These are phyloP conservation scores for Calonectria pteridis DNA, from an alignment of 2,329 filamentous ascomycete genomes.

Conservation along the genomic window DNA sequence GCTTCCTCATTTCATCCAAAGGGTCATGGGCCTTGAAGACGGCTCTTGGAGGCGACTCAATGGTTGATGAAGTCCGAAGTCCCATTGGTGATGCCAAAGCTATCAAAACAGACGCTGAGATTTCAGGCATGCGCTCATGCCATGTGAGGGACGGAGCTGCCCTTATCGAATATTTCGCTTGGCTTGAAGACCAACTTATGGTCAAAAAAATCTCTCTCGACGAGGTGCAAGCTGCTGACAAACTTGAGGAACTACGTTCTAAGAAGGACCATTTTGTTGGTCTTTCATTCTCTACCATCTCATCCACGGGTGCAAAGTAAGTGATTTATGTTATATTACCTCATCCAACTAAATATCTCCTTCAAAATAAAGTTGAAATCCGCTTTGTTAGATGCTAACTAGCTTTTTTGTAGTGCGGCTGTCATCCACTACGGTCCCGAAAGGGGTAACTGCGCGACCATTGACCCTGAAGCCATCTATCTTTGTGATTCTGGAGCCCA, in stretches of 20 bases:
- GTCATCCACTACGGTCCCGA: conserved; percentile 97
- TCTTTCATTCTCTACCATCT: conserved; percentile 95
- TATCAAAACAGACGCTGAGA: conserved; percentile 90
- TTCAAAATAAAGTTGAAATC: background rate
- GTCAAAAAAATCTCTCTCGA: conserved; percentile 81
- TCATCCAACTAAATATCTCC: background rate
- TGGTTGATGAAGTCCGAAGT: conserved; percentile 88
- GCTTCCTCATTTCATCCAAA: conserved; percentile 88
- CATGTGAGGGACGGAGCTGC: conserved; percentile 95
- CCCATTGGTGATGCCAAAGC: conserved; percentile 93
- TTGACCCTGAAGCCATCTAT: conserved; percentile 89
- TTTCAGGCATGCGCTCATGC: conserved; percentile 93
- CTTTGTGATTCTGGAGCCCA: conserved; percentile 98
- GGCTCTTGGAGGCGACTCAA: conserved; percentile 85
- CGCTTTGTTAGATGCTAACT: conserved; percentile 12
- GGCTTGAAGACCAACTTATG: conserved; percentile 90
- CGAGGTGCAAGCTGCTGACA: conserved; percentile 92
- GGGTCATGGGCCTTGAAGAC: conserved; percentile 94
- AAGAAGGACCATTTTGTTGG: conserved; percentile 83
- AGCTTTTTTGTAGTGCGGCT: conserved; percentile 74
- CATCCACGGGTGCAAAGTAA: conserved; percentile 85
- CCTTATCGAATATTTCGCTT: conserved; percentile 92
- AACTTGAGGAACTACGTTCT: conserved; percentile 81
- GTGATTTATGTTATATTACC: conserved; percentile 42
- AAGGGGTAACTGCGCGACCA: conserved; percentile 81